Evolutionary conservation across 805 yeast species (phyloP), one percentile per base, ranked within the genome.

Genomic region (Metschnikowia bowlesiae): DNA sequence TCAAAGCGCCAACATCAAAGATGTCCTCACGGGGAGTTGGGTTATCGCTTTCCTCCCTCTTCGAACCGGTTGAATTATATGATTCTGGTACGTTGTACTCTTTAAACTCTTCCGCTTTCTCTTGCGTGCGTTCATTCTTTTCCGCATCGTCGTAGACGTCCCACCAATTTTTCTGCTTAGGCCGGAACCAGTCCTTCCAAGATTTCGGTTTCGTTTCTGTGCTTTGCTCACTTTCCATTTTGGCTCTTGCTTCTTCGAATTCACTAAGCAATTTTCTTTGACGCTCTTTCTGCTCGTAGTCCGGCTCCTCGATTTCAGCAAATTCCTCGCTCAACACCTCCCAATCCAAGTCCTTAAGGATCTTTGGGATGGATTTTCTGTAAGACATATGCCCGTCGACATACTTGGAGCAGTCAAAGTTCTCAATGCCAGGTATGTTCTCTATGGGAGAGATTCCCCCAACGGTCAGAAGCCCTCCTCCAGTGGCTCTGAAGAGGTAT

Each of bases 341-440:
- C 83, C 95, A 86, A 4, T 87, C 91, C 38, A 88, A 59, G 46
- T 71, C 68, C 54, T 79, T 78, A 56, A 94, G 65, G 40, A 94
- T 75, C 58, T 81, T 82, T 1, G 99, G 99, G 79, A 94, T 89
- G 10, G 89, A 90, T 54, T 85, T 85, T 71, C 99, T 85, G 69
- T 94, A 94, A n/a, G 87, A 89, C 97, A 94, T 89, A 71, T 94
- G 99, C 1, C 99, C 99, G 53, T 87, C 90, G 4, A 92, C 96
- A 47, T 76, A 60, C 16, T 84, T 89, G 0, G 98, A 87, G 61
- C 96, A 89, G 62, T 94, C 95, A 54, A 85, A 77, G 66, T 92
- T 92, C 56, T 90, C 96, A 31, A 94, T 74, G 0, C 85, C 87
- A 26, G 79, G 75, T 18, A 81, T 70, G 18, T 62, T 61, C 40